Evolutionary conservation across 805 yeast species (phyloP).

Genomic region (Saturnispora ahearnii): DNA sequence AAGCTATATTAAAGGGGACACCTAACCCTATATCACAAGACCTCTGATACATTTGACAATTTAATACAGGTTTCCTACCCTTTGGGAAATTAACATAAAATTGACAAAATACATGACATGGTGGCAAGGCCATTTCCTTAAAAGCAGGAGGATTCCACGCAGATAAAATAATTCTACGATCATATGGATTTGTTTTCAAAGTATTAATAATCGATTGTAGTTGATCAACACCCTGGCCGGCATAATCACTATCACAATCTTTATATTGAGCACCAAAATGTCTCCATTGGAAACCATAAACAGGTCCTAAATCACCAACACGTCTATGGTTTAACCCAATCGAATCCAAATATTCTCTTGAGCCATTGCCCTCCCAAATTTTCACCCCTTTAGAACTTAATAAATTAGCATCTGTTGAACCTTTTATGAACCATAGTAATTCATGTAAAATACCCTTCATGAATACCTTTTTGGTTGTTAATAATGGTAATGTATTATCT

Average conservation of each 20-base stretch:
- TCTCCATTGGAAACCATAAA: constrained; percentile 98
- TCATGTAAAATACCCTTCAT: constrained; percentile 85
- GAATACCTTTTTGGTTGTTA: constrained; percentile 90
- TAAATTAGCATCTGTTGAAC: constrained; percentile 79
- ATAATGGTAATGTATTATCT: constrained; percentile 69
- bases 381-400: constrained; percentile 80
- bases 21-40: constrained; percentile 99
- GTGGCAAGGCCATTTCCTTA: constrained; percentile 92
- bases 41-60: constrained; percentile 88
- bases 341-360: constrained; percentile 79
- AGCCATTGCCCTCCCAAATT: constrained; percentile 99
- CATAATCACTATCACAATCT: constrained; percentile 80
- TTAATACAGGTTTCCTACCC: constrained; percentile 47
- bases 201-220: constrained; percentile 69
- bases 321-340: constrained; percentile 72
- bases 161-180: constrained; percentile 85
- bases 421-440: constrained; percentile 85
- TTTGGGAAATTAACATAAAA: constrained; percentile 85
- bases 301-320: constrained; percentile 96
- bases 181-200: constrained; percentile 82
- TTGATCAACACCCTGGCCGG: constrained; percentile 88
- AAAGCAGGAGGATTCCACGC: constrained; percentile 99
- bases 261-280: constrained; percentile 93
- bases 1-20: constrained; percentile 96
- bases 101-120: constrained; percentile 95